Evolutionary conservation across 1,284 basidiomycete genomes (phyloP), one percentile per base, ranked within the genome.

Genomic region (Cutaneotrichosporon sp.): DNA sequence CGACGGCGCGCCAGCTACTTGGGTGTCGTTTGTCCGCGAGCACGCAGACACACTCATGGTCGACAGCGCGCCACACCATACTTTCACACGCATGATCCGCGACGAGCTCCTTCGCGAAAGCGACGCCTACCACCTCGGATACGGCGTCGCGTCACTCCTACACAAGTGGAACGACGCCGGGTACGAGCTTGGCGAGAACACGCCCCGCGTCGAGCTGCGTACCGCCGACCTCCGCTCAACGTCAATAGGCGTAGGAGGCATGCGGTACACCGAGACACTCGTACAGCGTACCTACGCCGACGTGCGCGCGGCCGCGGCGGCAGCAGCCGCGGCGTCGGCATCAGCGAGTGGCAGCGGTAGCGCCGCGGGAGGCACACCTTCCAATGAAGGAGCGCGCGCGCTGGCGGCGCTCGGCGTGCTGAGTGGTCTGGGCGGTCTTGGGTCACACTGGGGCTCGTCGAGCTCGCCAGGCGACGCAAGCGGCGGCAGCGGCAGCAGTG

Each of bases 131-230:
- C 43, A 46, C 26, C 43, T 52, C 15, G 37, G 12, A 23, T 52
- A 52, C 37, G 50, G 37, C 8, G 4, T 52, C 37, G 50, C 20
- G n/a, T 22, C 44, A 3, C 44, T 46, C 9, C 9, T 45, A 12
- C 37, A 52, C 50, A 22, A 20, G 8, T 52, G 50, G 50, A 46
- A 46, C 44, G 50, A 52, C 26, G 36, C 17, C 3, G 43, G 46
- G 30, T 46, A 30, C 21, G 37, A 46, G 42, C 36, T 30, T 14
- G 49, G 36, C 22, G 23, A 37, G 21, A 15, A 4, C 18, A 9
- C 10, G n/a, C 23, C 41, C 7, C 35, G 35, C 21, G 33, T 39
- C 7, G 21, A n/a, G 5, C 40, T 50, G 17, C 14, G 30, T 13
- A 17, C 7, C 1, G 36, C 14, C 35, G 48, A 43, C 21, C 40